A percentile compares a stretch with the other conserved stretches of the same genome.
phyloP scores from a whole-genome alignment of 768 basidiomycete genomes.

The Termitomyces sp. region DNA sequence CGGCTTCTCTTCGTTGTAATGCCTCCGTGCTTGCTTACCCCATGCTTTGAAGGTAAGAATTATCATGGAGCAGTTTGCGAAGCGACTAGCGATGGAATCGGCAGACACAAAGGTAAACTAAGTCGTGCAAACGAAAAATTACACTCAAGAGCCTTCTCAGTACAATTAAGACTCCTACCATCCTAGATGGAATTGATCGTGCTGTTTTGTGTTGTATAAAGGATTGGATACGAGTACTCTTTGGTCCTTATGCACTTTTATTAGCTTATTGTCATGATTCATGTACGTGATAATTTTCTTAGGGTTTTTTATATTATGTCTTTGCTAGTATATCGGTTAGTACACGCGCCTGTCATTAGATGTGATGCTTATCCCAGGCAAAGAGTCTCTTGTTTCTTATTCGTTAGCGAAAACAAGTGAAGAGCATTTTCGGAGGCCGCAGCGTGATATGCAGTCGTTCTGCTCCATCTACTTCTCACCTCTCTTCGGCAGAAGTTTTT shows the following conservation, averaged over 20 bases:
- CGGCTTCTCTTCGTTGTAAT: neutral
- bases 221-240: neutral
- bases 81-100: too few relatives aligned
- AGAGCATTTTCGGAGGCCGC: too few relatives aligned
- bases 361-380: neutral
- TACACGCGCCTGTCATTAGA: neutral
- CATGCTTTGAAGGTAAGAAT: too few relatives aligned
- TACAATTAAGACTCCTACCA: neutral
- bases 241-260: too few relatives aligned
- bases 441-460: too few relatives aligned
- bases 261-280: too few relatives aligned
- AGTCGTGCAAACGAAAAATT: neutral
- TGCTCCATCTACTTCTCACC: too few relatives aligned
- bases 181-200: neutral
- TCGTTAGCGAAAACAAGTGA: too few relatives aligned
- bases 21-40: neutral
- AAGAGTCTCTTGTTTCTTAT: too few relatives aligned
- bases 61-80: neutral
- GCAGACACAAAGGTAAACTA: neutral
- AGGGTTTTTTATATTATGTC: too few relatives aligned
- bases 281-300: too few relatives aligned
- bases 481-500: too few relatives aligned
- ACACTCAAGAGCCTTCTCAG: neutral
- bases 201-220: neutral
- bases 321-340: constrained; percentile 1